phyloP scores from a whole-genome alignment of 345 rosid genomes.

The Linum lewisii region DNA sequence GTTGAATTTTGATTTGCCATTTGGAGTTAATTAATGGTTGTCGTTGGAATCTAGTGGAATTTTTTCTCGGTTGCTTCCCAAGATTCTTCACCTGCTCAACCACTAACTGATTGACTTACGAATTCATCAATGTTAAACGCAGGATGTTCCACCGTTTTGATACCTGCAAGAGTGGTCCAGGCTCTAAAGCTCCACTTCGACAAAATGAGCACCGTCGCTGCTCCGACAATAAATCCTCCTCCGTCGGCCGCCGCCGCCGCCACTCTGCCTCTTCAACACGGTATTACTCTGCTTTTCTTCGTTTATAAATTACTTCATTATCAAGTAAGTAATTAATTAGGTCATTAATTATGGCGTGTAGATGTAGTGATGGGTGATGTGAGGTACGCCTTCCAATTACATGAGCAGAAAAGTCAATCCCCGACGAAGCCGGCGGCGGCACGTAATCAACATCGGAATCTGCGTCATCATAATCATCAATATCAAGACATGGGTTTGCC shows the following conservation, averaged over 20 bases:
- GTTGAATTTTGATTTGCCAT: too few relatives aligned
- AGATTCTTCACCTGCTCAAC: background rate
- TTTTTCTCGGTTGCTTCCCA: background rate
- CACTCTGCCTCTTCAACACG: background rate
- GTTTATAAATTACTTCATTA: too few relatives aligned
- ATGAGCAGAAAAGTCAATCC: slow-evolving; percentile 23
- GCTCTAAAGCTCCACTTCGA: slow-evolving; percentile 9
- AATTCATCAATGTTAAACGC: background rate
- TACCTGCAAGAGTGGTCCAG: slow-evolving; percentile 6
- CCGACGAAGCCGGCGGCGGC: slow-evolving; percentile 28
- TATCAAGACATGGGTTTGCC: slow-evolving; percentile 48
- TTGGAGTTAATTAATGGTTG: too few relatives aligned
- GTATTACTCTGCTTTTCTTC: background rate
- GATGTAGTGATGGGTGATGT: slow-evolving; percentile 26
- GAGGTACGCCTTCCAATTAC: slow-evolving; percentile 21
- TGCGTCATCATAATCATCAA: background rate
- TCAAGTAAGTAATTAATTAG: background rate
- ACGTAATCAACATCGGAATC: slow-evolving; percentile 11
- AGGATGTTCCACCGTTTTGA: slow-evolving; percentile 5
- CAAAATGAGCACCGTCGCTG: background rate
- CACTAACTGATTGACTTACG: background rate
- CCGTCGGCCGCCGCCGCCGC: background rate
- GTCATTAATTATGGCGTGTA: slow-evolving; percentile 1
- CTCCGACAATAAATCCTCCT: background rate
- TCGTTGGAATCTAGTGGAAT: too few relatives aligned